These are phyloP conservation scores for Starmerella scarabaei DNA, from an alignment of 805 yeast genomes.

Conservation along the genomic window DNA sequence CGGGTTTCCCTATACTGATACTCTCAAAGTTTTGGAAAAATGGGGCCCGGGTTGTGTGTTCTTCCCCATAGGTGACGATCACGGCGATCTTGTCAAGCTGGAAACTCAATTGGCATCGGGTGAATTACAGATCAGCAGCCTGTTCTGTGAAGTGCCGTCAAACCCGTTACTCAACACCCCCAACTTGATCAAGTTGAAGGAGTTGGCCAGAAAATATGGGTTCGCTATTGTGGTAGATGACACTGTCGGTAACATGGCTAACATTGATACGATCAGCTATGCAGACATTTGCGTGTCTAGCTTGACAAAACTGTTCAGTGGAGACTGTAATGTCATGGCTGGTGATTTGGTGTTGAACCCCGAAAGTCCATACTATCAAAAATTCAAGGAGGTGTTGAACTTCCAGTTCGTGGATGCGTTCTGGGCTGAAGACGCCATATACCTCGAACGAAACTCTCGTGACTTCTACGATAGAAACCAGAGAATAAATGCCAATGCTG, in stretches of 20 bases:
- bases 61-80: slow-evolving; percentile 66
- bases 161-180: slow-evolving; percentile 88
- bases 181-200: slow-evolving; percentile 49
- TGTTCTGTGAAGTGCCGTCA: slow-evolving; percentile 89
- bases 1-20: slow-evolving; percentile 94
- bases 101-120: slow-evolving; percentile 50
- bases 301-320: slow-evolving; percentile 82
- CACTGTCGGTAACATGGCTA: slow-evolving; percentile 82
- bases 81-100: slow-evolving; percentile 45
- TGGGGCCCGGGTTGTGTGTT: slow-evolving; percentile 88
- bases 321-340: slow-evolving; percentile 92
- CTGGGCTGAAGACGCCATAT: slow-evolving; percentile 92
- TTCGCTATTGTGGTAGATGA: slow-evolving; percentile 86
- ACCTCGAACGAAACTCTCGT: slow-evolving; percentile 82
- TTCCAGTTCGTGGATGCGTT: slow-evolving; percentile 58
- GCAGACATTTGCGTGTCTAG: slow-evolving; percentile 83
- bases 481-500: slow-evolving; percentile 31
- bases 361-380: slow-evolving; percentile 36
- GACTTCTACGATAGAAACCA: slow-evolving; percentile 59
- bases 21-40: slow-evolving; percentile 68
- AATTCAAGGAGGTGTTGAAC: slow-evolving; percentile 37
- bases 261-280: slow-evolving; percentile 65
- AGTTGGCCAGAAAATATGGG: slow-evolving; percentile 51
- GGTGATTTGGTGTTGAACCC: slow-evolving; percentile 79
- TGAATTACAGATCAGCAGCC: slow-evolving; percentile 48